Evolutionary conservation across 306 rosid species (phyloP).

Genomic region (Mimosa pudica): DNA sequence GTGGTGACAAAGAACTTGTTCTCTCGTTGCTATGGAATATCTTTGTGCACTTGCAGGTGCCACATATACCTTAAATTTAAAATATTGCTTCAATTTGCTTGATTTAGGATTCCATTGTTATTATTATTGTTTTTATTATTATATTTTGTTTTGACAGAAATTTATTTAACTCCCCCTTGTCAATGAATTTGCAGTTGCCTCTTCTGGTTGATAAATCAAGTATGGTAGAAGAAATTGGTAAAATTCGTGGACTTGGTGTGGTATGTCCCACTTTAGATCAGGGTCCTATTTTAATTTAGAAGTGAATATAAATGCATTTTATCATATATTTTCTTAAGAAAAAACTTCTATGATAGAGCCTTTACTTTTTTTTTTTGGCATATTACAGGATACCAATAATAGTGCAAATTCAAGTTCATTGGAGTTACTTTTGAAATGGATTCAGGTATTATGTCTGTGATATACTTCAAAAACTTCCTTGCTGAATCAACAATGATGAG

Average conservation of each 20-base stretch:
- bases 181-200: constrained; percentile 71
- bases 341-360: constrained; percentile 5
- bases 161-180: constrained; percentile 16
- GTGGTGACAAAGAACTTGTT: constrained; percentile 83
- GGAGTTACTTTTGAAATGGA: constrained; percentile 83
- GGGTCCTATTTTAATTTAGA: constrained; percentile 21
- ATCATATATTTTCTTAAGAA: constrained; percentile 17
- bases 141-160: constrained; percentile 14
- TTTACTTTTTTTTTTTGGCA: constrained; percentile 17
- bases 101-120: constrained; percentile 23
- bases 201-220: constrained; percentile 76
- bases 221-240: constrained; percentile 70
- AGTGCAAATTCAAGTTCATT: constrained; percentile 51
- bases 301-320: constrained; percentile 4
- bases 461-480: not conserved
- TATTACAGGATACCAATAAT: constrained; percentile 52
- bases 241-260: constrained; percentile 59
- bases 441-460: constrained; percentile 60
- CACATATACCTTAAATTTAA: constrained; percentile 12
- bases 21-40: constrained; percentile 87
- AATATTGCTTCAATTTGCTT: constrained; percentile 12
- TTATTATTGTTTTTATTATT: constrained; percentile 4
- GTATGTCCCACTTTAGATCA: constrained; percentile 41
- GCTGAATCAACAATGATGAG: not conserved
- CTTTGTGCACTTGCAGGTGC: constrained; percentile 85